Base-by-base conservation (phyloP, 306 rosid species). In the Abrus pulchellus region DNA sequence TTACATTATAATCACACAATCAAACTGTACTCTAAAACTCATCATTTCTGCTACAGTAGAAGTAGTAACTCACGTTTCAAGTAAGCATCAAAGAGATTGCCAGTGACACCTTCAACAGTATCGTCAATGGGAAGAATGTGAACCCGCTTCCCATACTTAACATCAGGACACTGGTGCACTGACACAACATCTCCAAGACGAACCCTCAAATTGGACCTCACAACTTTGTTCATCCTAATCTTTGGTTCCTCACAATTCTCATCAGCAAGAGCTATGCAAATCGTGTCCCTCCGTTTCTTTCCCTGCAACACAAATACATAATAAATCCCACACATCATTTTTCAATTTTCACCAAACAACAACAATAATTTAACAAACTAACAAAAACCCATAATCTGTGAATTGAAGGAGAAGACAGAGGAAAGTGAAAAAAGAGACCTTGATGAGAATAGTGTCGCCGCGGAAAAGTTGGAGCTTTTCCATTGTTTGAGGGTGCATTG, bases 121-220 rank as follows among this genome's bases (percentile, higher is more conserved):
- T 80, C 91, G 74, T 88, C 91, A 11, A 88, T 41, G 7, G 91
- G 91, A 32, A 88, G 84, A 76, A 88, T 75, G 73, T 83, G 86
- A 5, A 88, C 86, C 5, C 86, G 83, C 11, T 76, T 81, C 57
- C 89, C 91, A 83, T 83, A 88, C 84, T 78, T 81, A 3, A 83
- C 88, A 71, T 88, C 91, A 0, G 85, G 48, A 59, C 88, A 88
- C 33, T 84, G 78, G 75, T 88, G 89, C 68, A 88, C 86, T 59
- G 91, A 86, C 47, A 88, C 88, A 56, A 86, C 89, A 80, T 88
- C 91, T 3, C 89, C 91, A 53, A 88, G 88, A 27, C 88, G 84
- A 76, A 88, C 91, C 86, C 89, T 86, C 84, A 88, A 78, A 75
- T 88, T 88, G 0, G 89, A 85, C 71, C 91, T 86, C 9, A 86